These are phyloP conservation scores for Coemansia sp. DNA, from an alignment of 192 early-diverging fungal species.

Conservation along the genomic window DNA sequence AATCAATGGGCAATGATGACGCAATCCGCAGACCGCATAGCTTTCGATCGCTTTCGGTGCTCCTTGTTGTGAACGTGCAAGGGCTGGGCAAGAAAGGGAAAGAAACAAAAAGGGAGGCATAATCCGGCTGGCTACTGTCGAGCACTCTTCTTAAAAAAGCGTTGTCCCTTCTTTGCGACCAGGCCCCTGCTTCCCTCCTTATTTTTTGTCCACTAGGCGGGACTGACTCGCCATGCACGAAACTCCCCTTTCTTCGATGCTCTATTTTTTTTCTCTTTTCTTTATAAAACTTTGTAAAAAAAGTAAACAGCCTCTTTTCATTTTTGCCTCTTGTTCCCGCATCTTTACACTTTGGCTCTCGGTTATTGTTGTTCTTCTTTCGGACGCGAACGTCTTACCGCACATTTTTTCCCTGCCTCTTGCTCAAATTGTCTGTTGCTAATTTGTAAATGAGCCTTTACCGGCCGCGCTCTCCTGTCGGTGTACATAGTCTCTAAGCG, in stretches of 20 bases:
- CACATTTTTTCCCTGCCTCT: not conserved
- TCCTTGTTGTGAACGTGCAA: not conserved
- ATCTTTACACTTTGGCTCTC: not conserved
- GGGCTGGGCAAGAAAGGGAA: not conserved
- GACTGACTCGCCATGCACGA: not conserved
- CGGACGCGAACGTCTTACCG: slow-evolving; percentile 6
- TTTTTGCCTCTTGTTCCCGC: not conserved
- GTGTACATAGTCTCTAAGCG: slow-evolving; percentile 1
- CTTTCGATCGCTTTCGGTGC: not conserved
- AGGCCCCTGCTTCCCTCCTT: not conserved
- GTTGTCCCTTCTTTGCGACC: slow-evolving; percentile 1
- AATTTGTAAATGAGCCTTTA: not conserved
- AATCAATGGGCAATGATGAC: not conserved
- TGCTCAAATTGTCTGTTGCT: not conserved
- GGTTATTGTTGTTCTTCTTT: slow-evolving; percentile 3
- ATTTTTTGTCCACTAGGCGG: not conserved
- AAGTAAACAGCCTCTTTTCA: not conserved
- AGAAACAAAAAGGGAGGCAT: not conserved
- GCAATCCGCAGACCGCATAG: not conserved
- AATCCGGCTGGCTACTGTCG: not conserved
- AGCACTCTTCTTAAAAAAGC: slow-evolving; percentile 2
- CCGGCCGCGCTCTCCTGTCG: not conserved
- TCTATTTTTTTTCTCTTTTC: not conserved
- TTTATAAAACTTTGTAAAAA: not conserved
- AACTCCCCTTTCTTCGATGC: not conserved